phyloP scores from a whole-genome alignment of 306 rosid species.

The Crotalaria pallida region DNA sequence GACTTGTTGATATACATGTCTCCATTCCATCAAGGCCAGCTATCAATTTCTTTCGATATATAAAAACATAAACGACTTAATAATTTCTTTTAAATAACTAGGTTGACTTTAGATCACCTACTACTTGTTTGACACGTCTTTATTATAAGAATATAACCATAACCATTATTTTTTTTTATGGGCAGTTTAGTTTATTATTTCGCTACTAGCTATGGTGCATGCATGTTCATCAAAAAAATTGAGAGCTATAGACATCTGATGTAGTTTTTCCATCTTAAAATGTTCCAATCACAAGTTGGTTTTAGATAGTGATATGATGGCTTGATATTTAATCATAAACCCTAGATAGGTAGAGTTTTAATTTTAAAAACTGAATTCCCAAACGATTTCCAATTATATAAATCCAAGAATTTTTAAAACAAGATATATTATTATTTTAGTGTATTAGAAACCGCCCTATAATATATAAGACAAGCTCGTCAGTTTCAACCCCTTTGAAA shows the following conservation, averaged over 20 bases:
- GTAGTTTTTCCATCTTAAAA: slow-evolving; percentile 45
- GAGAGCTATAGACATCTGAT: slow-evolving; percentile 37
- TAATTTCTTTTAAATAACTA: slow-evolving; percentile 7
- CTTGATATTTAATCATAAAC: slow-evolving; percentile 43
- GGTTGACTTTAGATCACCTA: slow-evolving; percentile 15
- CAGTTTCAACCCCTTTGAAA: slow-evolving; percentile 36
- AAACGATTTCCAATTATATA: slow-evolving; percentile 5
- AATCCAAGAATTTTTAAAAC: background rate
- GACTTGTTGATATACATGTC: background rate
- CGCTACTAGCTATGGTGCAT: slow-evolving; percentile 30
- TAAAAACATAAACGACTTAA: background rate
- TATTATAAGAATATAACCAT: background rate
- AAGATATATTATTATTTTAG: background rate
- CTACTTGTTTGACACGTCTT: slow-evolving; percentile 35
- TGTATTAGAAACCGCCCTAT: slow-evolving; percentile 33
- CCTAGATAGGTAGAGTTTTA: slow-evolving; percentile 30
- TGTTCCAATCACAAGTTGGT: slow-evolving; percentile 66
- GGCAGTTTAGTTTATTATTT: slow-evolving; percentile 16
- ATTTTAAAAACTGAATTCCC: slow-evolving; percentile 11
- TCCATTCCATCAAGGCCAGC: slow-evolving; percentile 9
- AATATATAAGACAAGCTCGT: slow-evolving; percentile 29
- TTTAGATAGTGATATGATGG: slow-evolving; percentile 52
- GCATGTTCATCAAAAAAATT: slow-evolving; percentile 32
- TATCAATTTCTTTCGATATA: slow-evolving; percentile 2
- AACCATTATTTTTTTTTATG: slow-evolving; percentile 9